Conservation (phyloP, 495 filamentous ascomycete genomes). For the Penicillium roqueforti region DNA sequence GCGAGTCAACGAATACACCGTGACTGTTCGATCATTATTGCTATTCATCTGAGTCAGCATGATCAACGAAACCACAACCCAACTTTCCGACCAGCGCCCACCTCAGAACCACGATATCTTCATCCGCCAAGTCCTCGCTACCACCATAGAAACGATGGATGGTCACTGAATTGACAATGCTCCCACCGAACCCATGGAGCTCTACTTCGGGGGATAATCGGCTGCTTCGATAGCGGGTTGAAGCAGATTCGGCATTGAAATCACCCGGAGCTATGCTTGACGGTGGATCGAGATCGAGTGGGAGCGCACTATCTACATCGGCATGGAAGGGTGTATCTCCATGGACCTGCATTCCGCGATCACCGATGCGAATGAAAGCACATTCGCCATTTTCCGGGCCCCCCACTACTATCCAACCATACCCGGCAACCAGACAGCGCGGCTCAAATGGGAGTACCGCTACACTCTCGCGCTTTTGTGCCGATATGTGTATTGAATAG, state of each 20-base stretch:
- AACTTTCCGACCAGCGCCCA: constrained; percentile 14
- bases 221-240: constrained; percentile 28
- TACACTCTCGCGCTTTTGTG: constrained; percentile 69
- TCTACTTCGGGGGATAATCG: constrained; percentile 43
- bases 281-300: constrained; percentile 49
- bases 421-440: constrained; percentile 74
- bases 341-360: constrained; percentile 26
- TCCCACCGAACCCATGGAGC: constrained; percentile 50
- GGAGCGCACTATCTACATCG: constrained; percentile 60
- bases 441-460: constrained; percentile 76
- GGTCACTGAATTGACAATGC: constrained; percentile 68
- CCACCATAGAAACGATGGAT: constrained; percentile 56
- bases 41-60: constrained; percentile 30
- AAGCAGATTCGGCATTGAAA: constrained; percentile 25
- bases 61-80: not conserved
- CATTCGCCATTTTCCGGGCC: constrained; percentile 80
- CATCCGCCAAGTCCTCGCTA: constrained; percentile 45
- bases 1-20: constrained; percentile 67
- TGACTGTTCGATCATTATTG: constrained; percentile 88
- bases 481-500: constrained; percentile 65
- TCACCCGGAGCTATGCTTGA: constrained; percentile 26
- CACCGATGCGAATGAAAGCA: constrained; percentile 64
- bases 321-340: constrained; percentile 33
- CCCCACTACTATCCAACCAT: constrained; percentile 87
- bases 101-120: constrained; percentile 64